Evolutionary conservation across 2,329 filamentous ascomycete genomes (phyloP).

Genomic region (Calonectria crousiana): DNA sequence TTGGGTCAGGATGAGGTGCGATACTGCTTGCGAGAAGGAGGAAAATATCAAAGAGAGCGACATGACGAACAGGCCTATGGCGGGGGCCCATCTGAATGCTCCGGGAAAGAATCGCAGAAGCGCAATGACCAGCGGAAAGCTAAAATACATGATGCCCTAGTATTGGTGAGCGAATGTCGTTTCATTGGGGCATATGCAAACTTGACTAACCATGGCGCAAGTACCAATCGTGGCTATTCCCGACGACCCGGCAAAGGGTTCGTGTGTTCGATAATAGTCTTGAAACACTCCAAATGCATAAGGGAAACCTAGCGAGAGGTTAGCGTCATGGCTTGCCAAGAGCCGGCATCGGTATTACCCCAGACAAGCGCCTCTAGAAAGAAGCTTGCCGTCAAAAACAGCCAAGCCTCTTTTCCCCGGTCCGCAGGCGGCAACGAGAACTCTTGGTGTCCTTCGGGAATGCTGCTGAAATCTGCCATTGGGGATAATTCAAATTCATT

Average conservation of each 20-base stretch:
- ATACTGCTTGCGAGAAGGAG: constrained; percentile 61
- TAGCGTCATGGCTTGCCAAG: background rate
- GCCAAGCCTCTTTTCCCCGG: constrained; percentile 53
- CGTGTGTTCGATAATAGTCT: constrained; percentile 70
- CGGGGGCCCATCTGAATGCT: constrained; percentile 52
- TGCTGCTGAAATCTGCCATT: background rate
- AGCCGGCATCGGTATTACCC: background rate
- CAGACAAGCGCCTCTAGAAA: constrained; percentile 38
- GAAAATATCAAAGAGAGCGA: constrained; percentile 61
- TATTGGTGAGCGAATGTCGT: background rate
- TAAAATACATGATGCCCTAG: constrained; percentile 54
- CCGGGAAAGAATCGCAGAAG: constrained; percentile 55
- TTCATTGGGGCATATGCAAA: too few relatives aligned
- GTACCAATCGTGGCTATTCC: constrained; percentile 72
- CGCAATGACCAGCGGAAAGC: constrained; percentile 58
- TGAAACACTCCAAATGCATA: constrained; percentile 76
- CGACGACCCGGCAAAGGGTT: constrained; percentile 63
- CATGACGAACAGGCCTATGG: constrained; percentile 57
- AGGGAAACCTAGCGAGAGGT: constrained; percentile 64
- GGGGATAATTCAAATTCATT: background rate
- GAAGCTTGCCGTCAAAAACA: constrained; percentile 43
- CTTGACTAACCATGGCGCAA: constrained; percentile 60
- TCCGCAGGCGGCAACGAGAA: constrained; percentile 50
- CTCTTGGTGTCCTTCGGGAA: constrained; percentile 7
- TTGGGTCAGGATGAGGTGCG: constrained; percentile 66